A percentile compares a stretch with the other conserved stretches of the same genome.
phyloP scores from a whole-genome alignment of 2,329 filamentous ascomycete species.

The Amphichorda felina region DNA sequence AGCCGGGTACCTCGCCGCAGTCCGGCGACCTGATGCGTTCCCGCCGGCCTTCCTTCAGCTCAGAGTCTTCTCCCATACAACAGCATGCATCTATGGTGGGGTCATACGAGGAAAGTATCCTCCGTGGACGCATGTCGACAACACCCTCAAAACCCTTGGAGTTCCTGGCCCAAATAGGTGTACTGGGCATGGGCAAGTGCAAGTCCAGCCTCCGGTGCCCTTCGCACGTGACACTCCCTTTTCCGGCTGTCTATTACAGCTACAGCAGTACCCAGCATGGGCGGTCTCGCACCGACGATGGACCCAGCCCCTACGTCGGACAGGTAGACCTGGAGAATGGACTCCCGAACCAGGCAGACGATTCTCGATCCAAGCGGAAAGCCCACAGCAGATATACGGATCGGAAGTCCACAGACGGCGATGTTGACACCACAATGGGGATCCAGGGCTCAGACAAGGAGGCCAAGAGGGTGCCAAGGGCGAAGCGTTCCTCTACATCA shows the following conservation, averaged over 20 bases:
- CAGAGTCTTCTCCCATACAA: conserved; percentile 66
- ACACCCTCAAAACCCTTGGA: conserved; percentile 85
- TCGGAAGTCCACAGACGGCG: conserved; percentile 15
- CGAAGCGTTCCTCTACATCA: conserved; percentile 41
- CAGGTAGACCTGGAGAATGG: conserved; percentile 83
- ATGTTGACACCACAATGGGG: conserved; percentile 9
- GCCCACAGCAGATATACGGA: conserved; percentile 31
- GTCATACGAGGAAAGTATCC: conserved; percentile 93
- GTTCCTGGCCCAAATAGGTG: conserved; percentile 91
- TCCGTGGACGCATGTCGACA: conserved; percentile 92
- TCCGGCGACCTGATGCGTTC: conserved; percentile 38
- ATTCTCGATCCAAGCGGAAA: conserved; percentile 34
- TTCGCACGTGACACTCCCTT: conserved; percentile 78
- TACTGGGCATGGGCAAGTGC: conserved; percentile 80
- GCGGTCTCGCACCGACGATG: conserved; percentile 59
- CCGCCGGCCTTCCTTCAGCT: conserved; percentile 58
- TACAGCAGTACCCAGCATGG: conserved; percentile 60
- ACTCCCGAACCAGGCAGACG: conserved; percentile 41
- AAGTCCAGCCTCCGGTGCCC: conserved; percentile 78
- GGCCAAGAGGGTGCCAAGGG: conserved; percentile 14
- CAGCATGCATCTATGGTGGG: conserved; percentile 94
- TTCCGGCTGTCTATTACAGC: conserved; percentile 93
- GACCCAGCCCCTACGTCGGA: conserved; percentile 91
- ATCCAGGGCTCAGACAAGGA: conserved; percentile 16
- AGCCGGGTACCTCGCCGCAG: conserved; percentile 23